Evolutionary conservation across 2,329 filamentous ascomycete species (phyloP).

Genomic region (Gaeumannomyces tritici): DNA sequence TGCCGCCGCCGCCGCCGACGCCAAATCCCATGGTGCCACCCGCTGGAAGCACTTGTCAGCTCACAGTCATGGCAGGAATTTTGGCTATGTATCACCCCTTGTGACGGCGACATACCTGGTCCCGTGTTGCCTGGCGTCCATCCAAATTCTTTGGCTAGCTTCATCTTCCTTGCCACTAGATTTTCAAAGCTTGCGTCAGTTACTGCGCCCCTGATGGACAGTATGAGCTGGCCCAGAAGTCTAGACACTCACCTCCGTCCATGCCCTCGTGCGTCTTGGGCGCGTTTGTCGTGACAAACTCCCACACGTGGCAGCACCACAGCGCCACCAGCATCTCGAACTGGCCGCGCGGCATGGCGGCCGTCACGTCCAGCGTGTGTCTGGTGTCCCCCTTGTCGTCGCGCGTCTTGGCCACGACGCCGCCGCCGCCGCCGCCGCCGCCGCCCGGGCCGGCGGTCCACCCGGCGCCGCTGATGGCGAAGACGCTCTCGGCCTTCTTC

Average conservation of each 20-base stretch:
- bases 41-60: not conserved
- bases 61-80: too few relatives aligned
- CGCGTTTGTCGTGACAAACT: not conserved
- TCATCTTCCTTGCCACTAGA: not conserved
- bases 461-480: not conserved
- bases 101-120: not conserved
- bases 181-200: not conserved
- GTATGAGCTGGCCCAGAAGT: not conserved
- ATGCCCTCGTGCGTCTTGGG: not conserved
- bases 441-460: not conserved
- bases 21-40: too few relatives aligned
- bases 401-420: not conserved
- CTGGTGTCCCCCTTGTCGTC: not conserved
- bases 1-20: not conserved
- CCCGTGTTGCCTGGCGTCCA: not conserved
- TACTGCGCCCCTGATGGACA: not conserved
- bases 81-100: not conserved
- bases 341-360: not conserved
- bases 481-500: not conserved
- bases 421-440: not conserved
- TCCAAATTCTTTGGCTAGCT: not conserved
- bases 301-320: constrained; percentile 2
- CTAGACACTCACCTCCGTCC: not conserved
- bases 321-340: constrained; percentile 1
- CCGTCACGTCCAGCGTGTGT: not conserved